Percentiles rank a stretch among this genome's conserved stretches.
phyloP scores from a whole-genome alignment of 768 basidiomycete genomes.

The Mycena rebaudengoi region DNA sequence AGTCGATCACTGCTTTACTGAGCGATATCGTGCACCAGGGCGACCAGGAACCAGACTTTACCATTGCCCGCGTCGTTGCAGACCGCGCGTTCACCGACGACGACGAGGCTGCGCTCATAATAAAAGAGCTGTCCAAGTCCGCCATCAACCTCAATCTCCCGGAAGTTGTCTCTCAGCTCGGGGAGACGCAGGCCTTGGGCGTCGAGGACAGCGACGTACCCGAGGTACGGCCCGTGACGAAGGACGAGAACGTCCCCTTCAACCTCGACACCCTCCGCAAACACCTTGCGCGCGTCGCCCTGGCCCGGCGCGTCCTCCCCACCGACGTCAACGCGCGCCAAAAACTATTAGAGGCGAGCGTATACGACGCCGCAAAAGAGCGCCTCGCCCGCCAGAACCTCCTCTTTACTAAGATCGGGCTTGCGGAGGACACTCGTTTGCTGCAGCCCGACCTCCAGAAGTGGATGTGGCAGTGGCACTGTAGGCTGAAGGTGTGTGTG shows the following conservation, averaged over 20 bases:
- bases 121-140: conserved; percentile 64
- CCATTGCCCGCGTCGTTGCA: conserved; percentile 60
- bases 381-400: conserved; percentile 72
- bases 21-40: conserved; percentile 53
- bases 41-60: conserved; percentile 60
- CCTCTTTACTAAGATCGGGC: conserved; percentile 63
- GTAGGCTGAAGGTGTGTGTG: conserved; percentile 50
- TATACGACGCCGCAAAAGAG: conserved; percentile 82
- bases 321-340: conserved; percentile 80
- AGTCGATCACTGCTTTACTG: conserved; percentile 47
- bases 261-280: conserved; percentile 77
- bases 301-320: conserved; percentile 69
- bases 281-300: conserved; percentile 69
- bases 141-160: conserved; percentile 65
- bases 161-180: conserved; percentile 63
- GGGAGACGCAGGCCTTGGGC: conserved; percentile 59
- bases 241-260: conserved; percentile 65
- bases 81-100: conserved; percentile 64
- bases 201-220: conserved; percentile 58
- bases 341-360: conserved; percentile 83
- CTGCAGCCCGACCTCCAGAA: conserved; percentile 62
- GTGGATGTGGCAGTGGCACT: conserved; percentile 93
- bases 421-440: conserved; percentile 56
- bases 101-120: conserved; percentile 62
- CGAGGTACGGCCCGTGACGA: conserved; percentile 66